A percentile compares a stretch with the other conserved stretches of the same genome.
phyloP scores from a whole-genome alignment of 306 rosid species.

The Acacia acuminata region DNA sequence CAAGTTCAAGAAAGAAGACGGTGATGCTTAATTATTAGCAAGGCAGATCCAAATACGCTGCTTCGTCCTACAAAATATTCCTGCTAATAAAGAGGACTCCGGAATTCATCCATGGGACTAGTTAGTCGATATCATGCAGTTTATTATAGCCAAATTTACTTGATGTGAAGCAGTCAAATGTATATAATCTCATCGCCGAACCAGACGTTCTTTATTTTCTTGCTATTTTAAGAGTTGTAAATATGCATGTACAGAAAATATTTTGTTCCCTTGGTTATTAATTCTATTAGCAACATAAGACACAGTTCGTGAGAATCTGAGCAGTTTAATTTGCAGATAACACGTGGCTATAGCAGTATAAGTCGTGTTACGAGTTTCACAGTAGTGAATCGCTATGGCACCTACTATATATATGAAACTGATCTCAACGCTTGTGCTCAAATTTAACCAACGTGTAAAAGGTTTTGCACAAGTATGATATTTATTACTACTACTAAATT shows the following conservation, averaged over 20 bases:
- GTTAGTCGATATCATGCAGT: neutral
- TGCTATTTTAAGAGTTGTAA: neutral
- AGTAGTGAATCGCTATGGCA: neutral
- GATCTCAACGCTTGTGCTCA: neutral
- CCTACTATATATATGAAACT: neutral
- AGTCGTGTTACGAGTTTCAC: neutral
- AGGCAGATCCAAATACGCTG: neutral
- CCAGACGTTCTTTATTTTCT: neutral
- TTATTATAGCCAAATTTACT: neutral
- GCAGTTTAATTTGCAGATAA: neutral
- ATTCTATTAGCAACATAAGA: neutral
- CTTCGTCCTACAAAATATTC: neutral
- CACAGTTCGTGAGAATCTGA: neutral
- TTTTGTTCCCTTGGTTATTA: neutral
- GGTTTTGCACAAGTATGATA: neutral
- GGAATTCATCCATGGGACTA: neutral
- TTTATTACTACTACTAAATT: too few species aligned
- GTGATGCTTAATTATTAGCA: neutral
- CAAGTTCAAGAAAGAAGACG: constrained; percentile 44
- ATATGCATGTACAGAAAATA: neutral
- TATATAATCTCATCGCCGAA: constrained; percentile 17
- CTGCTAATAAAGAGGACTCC: neutral
- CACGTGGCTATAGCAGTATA: neutral
- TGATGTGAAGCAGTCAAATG: constrained; percentile 3
- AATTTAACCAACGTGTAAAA: neutral